Evolutionary conservation across 352 stramenopile genomes (phyloP).

Genomic region (Elongisporangium undulatum): DNA sequence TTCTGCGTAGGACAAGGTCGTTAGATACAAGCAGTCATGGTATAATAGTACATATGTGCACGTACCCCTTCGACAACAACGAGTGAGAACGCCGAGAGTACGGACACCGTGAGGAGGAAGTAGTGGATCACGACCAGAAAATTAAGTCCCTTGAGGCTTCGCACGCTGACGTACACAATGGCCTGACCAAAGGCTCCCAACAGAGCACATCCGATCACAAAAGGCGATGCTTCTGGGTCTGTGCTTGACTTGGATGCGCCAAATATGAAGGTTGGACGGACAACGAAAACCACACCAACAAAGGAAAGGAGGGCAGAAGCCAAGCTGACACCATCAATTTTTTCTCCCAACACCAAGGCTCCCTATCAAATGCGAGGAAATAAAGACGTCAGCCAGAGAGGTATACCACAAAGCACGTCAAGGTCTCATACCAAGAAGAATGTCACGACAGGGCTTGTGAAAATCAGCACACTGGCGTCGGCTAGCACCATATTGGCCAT

Average conservation of each 20-base stretch:
- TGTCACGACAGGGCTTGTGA: conserved; percentile 54
- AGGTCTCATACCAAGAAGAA: conserved; percentile 38
- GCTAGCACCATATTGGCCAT: conserved; percentile 54
- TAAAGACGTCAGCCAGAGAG: not conserved
- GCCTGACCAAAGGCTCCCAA: conserved; percentile 27
- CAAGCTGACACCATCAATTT: conserved; percentile 25
- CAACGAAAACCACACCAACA: conserved; percentile 35
- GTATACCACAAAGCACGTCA: not conserved
- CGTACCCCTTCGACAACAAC: conserved; percentile 21
- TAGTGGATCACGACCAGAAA: conserved; percentile 66
- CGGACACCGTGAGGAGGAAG: conserved; percentile 35
- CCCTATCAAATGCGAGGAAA: conserved; percentile 19
- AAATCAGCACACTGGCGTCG: conserved; percentile 64
- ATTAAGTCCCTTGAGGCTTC: conserved; percentile 36
- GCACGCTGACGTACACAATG: conserved; percentile 35
- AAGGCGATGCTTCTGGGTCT: conserved; percentile 16
- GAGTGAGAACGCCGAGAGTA: conserved; percentile 28
- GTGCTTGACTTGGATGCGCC: conserved; percentile 16
- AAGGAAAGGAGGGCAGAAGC: conserved; percentile 35
- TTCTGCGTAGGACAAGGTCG: conserved; percentile 6
- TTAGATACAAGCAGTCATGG: not conserved
- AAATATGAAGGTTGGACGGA: conserved; percentile 44
- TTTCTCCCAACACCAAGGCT: conserved; percentile 32
- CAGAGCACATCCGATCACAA: conserved; percentile 24
- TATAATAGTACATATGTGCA: not conserved